Evolutionary conservation across 1,284 basidiomycete species (phyloP), one percentile per base, ranked within the genome.

Genomic region (Ceratobasidium sp.): DNA sequence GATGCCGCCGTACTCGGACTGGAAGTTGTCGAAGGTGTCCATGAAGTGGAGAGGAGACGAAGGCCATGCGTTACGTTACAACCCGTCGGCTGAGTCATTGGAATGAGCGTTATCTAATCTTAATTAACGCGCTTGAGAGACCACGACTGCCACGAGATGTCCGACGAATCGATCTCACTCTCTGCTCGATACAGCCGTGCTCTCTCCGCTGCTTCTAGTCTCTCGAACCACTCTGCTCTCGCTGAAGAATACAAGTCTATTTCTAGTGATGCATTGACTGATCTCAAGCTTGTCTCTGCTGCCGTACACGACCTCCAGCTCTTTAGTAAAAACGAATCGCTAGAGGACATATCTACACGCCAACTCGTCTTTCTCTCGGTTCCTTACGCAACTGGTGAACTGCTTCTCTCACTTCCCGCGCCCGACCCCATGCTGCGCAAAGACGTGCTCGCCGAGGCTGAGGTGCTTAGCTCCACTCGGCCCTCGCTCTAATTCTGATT

Each of bases 301-400:
- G 86, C 87, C 11, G 85, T 93, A 64, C 78, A 84, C 29, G 84
- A 84, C 60, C 85, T 97, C 29, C 89, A 89, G 0, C 84, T 98
- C 24, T 96, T 97, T 83, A 96, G 94, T 73, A 85, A 91, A 8
- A 98, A 98, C 80, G 96, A 98, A 81, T 85, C 85, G 0, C 83
- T 95, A 27, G 93, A 96, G 60, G 96, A 98, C 82, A 89, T 98
- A 53, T 87, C 92, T 0, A 95, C 96, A 11, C 84, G 86, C 41
- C 90, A 96, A 82, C 83, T 98, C 62, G 85, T 92, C 9, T 98
- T 95, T 83, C 87, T 98, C 69, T 86, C 90, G 57, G 89, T 95
- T 0, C 90, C 92, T 0, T 96, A 89, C 82, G 87, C 91, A 27
- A 81, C 87, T 41, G 91, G 91, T 8, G 91, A 96, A 79, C 86